Percentiles rank a stretch among this genome's conserved stretches.
Evolutionary conservation across 345 rosid species (phyloP).

Genomic region (Kernera saxatilis): DNA sequence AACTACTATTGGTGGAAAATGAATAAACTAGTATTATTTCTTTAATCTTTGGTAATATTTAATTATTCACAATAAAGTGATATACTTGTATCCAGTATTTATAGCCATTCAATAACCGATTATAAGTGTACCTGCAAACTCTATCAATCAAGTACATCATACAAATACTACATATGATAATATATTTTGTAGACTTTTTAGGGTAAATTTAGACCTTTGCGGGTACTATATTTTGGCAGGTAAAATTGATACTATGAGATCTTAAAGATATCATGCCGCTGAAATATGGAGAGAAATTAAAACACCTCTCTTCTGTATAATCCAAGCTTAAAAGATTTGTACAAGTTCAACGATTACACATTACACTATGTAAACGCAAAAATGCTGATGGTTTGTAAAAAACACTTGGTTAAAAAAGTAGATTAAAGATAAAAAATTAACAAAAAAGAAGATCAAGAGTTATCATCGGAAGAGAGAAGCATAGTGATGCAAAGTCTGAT

Average conservation of each 20-base stretch:
- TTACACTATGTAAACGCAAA: background rate
- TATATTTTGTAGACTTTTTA: background rate
- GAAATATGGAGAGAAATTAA: background rate
- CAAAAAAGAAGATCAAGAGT: background rate
- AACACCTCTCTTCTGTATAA: background rate
- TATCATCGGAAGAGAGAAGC: constrained; percentile 59
- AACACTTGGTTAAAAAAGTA: background rate
- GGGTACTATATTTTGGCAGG: background rate
- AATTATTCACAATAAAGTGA: background rate
- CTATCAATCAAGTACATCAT: background rate
- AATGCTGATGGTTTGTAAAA: background rate
- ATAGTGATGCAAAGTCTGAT: constrained; percentile 53
- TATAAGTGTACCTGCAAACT: background rate
- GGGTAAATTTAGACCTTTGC: background rate
- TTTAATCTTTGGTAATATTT: background rate
- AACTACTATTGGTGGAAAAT: background rate
- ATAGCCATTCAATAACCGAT: background rate
- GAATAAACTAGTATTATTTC: background rate
- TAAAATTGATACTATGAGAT: background rate
- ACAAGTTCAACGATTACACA: constrained; percentile 16
- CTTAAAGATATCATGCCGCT: constrained; percentile 3
- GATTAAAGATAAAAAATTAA: background rate
- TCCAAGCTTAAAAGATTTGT: constrained; percentile 8
- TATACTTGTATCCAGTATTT: background rate
- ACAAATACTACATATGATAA: background rate